Evolutionary conservation across 805 yeast species (phyloP).

Genomic region (Myxozyma mucilagina): DNA sequence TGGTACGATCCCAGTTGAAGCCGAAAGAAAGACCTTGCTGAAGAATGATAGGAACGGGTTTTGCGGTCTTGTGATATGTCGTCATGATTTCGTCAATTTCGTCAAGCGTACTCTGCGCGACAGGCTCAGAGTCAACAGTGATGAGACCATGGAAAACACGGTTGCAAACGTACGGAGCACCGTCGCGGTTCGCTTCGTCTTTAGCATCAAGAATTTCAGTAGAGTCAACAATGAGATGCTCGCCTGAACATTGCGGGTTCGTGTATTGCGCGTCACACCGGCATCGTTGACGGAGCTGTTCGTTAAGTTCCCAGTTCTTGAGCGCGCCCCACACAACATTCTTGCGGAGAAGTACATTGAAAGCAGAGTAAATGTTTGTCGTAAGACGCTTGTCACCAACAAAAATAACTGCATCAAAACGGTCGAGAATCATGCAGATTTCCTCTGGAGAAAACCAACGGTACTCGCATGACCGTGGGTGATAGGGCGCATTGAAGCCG

Average conservation of each 20-base stretch:
- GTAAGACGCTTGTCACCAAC: conserved; percentile 31
- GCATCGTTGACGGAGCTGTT: conserved; percentile 30
- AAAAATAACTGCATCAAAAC: conserved; percentile 29
- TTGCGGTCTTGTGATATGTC: conserved; percentile 31
- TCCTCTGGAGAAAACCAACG: conserved; percentile 32
- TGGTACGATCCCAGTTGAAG: conserved; percentile 31
- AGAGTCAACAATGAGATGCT: conserved; percentile 30
- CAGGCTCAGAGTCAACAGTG: conserved; percentile 26
- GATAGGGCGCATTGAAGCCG: conserved; percentile 27
- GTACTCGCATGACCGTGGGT: conserved; percentile 29
- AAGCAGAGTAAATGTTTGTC: conserved; percentile 28
- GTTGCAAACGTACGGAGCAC: conserved; percentile 32
- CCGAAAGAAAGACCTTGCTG: conserved; percentile 30
- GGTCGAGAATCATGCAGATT: conserved; percentile 31
- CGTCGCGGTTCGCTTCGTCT: conserved; percentile 20
- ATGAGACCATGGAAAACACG: conserved; percentile 31
- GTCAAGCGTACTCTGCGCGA: conserved; percentile 20
- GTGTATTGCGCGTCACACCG: conserved; percentile 32
- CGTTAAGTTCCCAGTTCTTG: conserved; percentile 31
- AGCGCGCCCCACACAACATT: conserved; percentile 32
- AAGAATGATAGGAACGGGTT: conserved; percentile 30
- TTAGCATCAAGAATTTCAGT: conserved; percentile 32
- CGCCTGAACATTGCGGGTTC: conserved; percentile 29
- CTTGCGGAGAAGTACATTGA: conserved; percentile 30
- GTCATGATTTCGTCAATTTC: conserved; percentile 30